Evolutionary conservation across 768 basidiomycete species (phyloP).

Genomic region (Podaxis mareebaensis): DNA sequence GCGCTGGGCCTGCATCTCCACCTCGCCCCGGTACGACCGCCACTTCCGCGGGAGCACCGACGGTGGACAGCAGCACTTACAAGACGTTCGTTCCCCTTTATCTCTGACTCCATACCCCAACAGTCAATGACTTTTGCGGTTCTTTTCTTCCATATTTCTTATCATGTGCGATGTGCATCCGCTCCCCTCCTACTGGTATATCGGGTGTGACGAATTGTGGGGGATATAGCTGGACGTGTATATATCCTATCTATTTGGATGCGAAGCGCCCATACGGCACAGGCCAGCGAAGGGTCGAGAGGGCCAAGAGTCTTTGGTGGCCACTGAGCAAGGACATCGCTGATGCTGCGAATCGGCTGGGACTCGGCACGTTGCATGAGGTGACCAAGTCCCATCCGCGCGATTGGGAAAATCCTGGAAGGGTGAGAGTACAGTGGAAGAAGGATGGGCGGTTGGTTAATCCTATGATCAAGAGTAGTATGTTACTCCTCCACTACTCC

Average conservation of each 20-base stretch:
- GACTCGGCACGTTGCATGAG: constrained; percentile 83
- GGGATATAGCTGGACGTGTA: constrained; percentile 79
- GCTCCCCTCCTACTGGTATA: neutral
- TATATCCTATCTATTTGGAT: constrained; percentile 97
- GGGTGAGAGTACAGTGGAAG: constrained; percentile 93
- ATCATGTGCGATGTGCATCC: neutral
- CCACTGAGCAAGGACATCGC: constrained; percentile 93
- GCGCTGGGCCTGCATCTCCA: constrained; percentile 59
- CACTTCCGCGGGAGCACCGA: constrained; percentile 12
- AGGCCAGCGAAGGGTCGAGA: constrained; percentile 79
- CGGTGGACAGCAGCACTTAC: constrained; percentile 80
- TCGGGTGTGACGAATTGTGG: neutral
- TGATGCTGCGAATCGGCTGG: constrained; percentile 74
- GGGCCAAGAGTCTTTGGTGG: constrained; percentile 88
- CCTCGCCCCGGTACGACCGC: constrained; percentile 32
- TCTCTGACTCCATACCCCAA: constrained; percentile 5
- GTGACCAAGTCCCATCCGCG: constrained; percentile 89
- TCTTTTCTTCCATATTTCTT: neutral
- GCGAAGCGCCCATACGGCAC: constrained; percentile 87
- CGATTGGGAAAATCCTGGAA: constrained; percentile 98
- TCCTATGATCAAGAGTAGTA: constrained; percentile 73
- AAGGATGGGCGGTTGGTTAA: constrained; percentile 72
- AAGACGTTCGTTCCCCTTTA: constrained; percentile 60
- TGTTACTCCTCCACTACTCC: too few relatives aligned
- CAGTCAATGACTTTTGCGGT: constrained; percentile 13